Conservation (phyloP, 768 basidiomycete genomes). For the Russula earlei region DNA sequence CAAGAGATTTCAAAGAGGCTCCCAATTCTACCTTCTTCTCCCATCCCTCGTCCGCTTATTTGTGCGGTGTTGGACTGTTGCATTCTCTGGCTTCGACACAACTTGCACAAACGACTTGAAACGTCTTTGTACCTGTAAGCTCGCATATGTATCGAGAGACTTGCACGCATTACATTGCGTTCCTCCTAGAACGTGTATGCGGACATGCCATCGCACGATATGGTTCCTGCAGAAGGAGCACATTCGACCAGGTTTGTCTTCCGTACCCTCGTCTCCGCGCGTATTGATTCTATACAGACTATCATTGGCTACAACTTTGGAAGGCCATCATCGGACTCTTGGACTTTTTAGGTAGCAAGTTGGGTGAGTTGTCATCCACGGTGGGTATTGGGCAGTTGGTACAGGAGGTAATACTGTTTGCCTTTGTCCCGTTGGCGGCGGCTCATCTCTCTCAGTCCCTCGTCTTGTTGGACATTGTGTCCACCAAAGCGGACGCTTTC, state of each 20-base stretch:
- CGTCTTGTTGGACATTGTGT: constrained; percentile 40
- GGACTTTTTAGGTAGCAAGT: constrained; percentile 45
- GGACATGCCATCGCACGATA: constrained; percentile 43
- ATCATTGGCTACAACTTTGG: constrained; percentile 63
- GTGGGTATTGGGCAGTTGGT: constrained; percentile 44
- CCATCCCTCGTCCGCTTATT: constrained; percentile 35
- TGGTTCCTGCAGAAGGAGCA: constrained; percentile 48
- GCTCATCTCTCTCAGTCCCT: constrained; percentile 33
- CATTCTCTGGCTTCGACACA: constrained; percentile 61
- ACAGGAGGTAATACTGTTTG: constrained; percentile 38
- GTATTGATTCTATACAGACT: constrained; percentile 34
- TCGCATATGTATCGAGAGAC: neutral
- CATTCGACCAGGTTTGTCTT: constrained; percentile 42
- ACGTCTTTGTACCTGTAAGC: constrained; percentile 48
- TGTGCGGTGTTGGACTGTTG: constrained; percentile 61
- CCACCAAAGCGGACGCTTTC: constrained; percentile 44
- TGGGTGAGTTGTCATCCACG: constrained; percentile 42
- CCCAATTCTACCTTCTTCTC: constrained; percentile 39
- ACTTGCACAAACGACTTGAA: constrained; percentile 54
- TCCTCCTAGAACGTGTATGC: constrained; percentile 36
- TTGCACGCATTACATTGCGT: neutral
- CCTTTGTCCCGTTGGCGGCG: neutral
- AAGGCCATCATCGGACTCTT: constrained; percentile 44
- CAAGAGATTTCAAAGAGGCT: constrained; percentile 31
- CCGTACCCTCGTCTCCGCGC: neutral